Percentiles rank a stretch among this genome's conserved stretches.
Conservation (phyloP, 202 grass and related monocot genomes). For the Panicum virgatum region DNA sequence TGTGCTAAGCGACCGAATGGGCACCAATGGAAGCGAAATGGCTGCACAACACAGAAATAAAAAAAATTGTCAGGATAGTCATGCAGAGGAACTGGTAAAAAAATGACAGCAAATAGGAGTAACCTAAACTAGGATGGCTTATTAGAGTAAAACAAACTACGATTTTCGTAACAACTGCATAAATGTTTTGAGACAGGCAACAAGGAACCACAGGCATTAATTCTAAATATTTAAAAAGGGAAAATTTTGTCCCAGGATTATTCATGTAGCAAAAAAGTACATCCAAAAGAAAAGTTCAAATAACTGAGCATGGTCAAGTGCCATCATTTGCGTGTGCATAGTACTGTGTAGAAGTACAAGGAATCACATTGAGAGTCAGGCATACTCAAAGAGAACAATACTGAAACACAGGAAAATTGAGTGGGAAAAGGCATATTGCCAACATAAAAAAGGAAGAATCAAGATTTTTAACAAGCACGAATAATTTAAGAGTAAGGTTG, state of each 20-base stretch:
- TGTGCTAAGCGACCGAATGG: slow-evolving; percentile 75
- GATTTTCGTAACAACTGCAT: slow-evolving; percentile 3
- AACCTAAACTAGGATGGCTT: background rate
- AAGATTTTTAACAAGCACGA: slow-evolving; percentile 7
- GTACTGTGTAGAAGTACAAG: background rate
- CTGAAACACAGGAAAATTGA: slow-evolving; percentile 16
- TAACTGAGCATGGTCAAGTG: slow-evolving; percentile 20
- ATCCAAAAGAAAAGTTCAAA: slow-evolving; percentile 25
- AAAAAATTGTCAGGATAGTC: slow-evolving; percentile 12
- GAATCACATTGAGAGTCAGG: slow-evolving; percentile 1
- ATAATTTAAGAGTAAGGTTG: slow-evolving; percentile 6
- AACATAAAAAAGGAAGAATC: background rate
- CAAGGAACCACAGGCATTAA: background rate
- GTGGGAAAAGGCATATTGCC: slow-evolving; percentile 12
- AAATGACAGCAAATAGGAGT: slow-evolving; percentile 22
- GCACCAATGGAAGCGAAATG: slow-evolving; percentile 89
- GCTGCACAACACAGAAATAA: slow-evolving; percentile 54
- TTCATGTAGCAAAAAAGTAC: background rate
- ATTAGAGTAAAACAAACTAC: background rate
- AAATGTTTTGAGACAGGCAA: slow-evolving; percentile 15
- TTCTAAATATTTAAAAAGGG: background rate
- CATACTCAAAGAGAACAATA: slow-evolving; percentile 1
- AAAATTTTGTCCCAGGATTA: background rate
- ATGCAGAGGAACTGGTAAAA: slow-evolving; percentile 25
- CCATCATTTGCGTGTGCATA: slow-evolving; percentile 20